A percentile compares a stretch with the other conserved stretches of the same genome.
Evolutionary conservation across 139 green algal species (phyloP).

Genomic region (Zygnema circumcarinatum): DNA sequence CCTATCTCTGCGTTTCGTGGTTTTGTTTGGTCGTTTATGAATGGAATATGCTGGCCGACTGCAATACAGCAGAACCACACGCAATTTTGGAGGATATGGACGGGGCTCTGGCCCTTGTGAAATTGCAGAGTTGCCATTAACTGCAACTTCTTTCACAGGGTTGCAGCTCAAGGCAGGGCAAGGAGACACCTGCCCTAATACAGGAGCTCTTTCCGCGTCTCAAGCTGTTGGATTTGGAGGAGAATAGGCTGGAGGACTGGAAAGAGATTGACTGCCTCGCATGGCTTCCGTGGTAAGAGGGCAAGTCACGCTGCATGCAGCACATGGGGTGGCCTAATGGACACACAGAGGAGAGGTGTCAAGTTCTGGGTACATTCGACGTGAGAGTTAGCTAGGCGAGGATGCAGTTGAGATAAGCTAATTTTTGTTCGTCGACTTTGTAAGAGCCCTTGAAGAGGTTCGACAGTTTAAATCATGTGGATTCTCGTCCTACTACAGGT

Average conservation of each 20-base stretch:
- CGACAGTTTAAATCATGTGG: neutral
- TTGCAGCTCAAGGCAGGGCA: neutral
- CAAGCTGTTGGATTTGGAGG: slow-evolving; percentile 42
- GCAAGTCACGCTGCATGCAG: too few species aligned
- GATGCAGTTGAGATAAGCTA: too few species aligned
- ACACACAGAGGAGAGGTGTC: too few species aligned
- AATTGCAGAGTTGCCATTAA: neutral
- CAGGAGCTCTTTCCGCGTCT: slow-evolving; percentile 19
- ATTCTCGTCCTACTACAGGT: too few species aligned
- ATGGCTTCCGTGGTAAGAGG: slow-evolving; percentile 3
- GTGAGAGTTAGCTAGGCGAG: too few species aligned
- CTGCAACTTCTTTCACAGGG: neutral
- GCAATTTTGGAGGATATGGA: neutral
- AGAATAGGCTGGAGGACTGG: slow-evolving; percentile 31
- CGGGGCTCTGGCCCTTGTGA: neutral
- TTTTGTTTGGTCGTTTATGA: slow-evolving; percentile 7
- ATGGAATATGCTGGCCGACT: neutral
- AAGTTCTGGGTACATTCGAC: neutral
- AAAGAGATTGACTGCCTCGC: slow-evolving; percentile 14
- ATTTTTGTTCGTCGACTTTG: neutral
- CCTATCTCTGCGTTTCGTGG: neutral
- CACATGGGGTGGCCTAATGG: too few species aligned
- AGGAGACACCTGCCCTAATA: neutral
- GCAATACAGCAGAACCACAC: neutral
- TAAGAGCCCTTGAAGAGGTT: neutral